Evolutionary conservation across 345 rosid species (phyloP), one percentile per base, ranked within the genome.

Genomic region (Angophora floribunda): DNA sequence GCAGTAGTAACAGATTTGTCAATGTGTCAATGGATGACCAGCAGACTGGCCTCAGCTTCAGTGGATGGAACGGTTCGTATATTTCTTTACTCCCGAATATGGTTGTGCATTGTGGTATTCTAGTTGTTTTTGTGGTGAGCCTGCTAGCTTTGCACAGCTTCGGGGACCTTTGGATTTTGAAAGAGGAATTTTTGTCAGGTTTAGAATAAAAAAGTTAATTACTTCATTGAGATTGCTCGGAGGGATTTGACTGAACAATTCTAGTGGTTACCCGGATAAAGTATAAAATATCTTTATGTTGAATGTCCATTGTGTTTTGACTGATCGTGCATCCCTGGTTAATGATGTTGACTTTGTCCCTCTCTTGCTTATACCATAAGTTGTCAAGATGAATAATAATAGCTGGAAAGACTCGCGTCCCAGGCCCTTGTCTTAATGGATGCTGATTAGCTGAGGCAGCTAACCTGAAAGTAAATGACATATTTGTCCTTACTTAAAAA

Each of bases 21-120:
- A 57, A 96, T 96, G 98, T 96, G 95, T 90, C 97, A 94, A 87
- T 95, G 97, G 98, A 91, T 96, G 95, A 93, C 93, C 22, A 94
- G 94, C 86, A 94, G 96, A 80, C 91, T 95, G 89, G 97, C 93
- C 90, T 96, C 98, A 86, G 96, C 98, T 93, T 95, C 98, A 14
- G 85, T 88, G 51, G 98, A 96, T 93, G 98, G 98, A 90, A 91
- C 93, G 91, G 97, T 96, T 70, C 82, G 96, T 88, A 87, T 52
- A 86, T 50, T 17, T 84, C 84, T 45, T 36, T 82, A 45, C n/a
- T 52, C 16, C 88, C 16, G 45, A 52, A 80, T 87, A 59, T 21
- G 49, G 28, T 88, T 50, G 51, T 19, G 13, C 28, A 17, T 50
- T 49, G 49, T 87, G 80, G 80, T 85, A n/a, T n/a, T 49, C 86